A percentile compares a stretch with the other conserved stretches of the same genome.
These are phyloP conservation scores for Cornus suecica DNA, from an alignment of 148 eudicot genomes.

Conservation along the genomic window DNA sequence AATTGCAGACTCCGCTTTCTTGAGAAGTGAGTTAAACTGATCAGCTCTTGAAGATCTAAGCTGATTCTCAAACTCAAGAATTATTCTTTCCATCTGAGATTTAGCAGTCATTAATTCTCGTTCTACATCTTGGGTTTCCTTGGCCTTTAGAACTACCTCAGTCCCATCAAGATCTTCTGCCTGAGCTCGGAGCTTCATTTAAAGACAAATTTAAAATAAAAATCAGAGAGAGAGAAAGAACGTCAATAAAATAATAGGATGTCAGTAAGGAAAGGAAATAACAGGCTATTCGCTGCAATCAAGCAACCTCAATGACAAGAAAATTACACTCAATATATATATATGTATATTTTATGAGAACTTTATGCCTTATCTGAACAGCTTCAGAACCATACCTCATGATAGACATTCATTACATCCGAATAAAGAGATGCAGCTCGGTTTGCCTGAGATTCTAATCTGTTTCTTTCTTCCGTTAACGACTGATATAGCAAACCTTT, in stretches of 20 bases:
- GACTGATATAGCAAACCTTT: slow-evolving; percentile 72
- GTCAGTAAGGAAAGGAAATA: slow-evolving; percentile 1
- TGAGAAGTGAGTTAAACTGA: slow-evolving; percentile 49
- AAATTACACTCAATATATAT: background rate
- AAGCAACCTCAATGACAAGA: slow-evolving; percentile 10
- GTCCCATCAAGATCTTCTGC: slow-evolving; percentile 73
- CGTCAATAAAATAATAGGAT: background rate
- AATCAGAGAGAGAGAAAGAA: background rate
- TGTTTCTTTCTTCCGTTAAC: slow-evolving; percentile 70
- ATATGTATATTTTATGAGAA: background rate
- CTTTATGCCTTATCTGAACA: slow-evolving; percentile 10
- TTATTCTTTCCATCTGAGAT: slow-evolving; percentile 47
- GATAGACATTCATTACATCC: slow-evolving; percentile 61
- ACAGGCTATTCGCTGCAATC: background rate
- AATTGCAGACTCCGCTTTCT: slow-evolving; percentile 67
- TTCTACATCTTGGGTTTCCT: slow-evolving; percentile 56
- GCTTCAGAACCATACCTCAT: slow-evolving; percentile 53
- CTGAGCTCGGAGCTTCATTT: slow-evolving; percentile 60
- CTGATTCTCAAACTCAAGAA: slow-evolving; percentile 61
- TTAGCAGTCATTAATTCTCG: slow-evolving; percentile 47
- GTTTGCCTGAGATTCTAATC: slow-evolving; percentile 50
- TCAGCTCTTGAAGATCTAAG: slow-evolving; percentile 36
- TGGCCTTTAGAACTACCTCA: slow-evolving; percentile 66
- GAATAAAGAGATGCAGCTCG: slow-evolving; percentile 63
- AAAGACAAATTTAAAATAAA: background rate